Evolutionary conservation across 208 protist genomes (phyloP).

Genomic region (Trypanosomatidae sp.): DNA sequence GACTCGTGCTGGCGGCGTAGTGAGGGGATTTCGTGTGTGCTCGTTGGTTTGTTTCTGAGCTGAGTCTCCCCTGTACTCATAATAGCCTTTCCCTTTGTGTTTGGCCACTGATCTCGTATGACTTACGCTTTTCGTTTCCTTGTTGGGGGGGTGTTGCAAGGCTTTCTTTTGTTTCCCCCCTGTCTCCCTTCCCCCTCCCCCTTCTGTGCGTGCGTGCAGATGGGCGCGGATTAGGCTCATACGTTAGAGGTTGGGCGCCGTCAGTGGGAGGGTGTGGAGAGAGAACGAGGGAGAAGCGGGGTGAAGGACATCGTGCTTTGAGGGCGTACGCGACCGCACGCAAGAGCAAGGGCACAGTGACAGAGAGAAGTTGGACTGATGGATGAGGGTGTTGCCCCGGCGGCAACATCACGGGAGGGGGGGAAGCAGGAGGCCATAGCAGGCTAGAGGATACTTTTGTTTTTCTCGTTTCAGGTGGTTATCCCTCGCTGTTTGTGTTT

Average conservation of each 20-base stretch:
- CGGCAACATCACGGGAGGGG: background rate
- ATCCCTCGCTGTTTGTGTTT: background rate
- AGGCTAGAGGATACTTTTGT: background rate
- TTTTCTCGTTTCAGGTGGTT: constrained; percentile 5
- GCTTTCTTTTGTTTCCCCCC: background rate
- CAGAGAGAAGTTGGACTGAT: background rate
- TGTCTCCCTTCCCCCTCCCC: background rate
- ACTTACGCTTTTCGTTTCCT: background rate
- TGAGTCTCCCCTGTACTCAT: background rate
- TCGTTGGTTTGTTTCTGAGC: background rate
- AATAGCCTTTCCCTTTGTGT: background rate
- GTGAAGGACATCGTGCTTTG: background rate
- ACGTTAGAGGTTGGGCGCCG: background rate
- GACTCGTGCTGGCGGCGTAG: background rate
- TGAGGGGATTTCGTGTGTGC: background rate
- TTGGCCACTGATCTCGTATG: background rate
- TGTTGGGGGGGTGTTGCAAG: background rate
- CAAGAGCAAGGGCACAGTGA: background rate
- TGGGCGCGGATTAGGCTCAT: background rate
- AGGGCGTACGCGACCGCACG: background rate
- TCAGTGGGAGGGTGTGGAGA: background rate
- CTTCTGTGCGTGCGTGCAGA: background rate
- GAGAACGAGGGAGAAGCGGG: background rate
- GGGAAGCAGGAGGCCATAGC: background rate
- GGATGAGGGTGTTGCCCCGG: background rate